Evolutionary conservation across 805 yeast genomes (phyloP), one percentile per base, ranked within the genome.

Genomic region (Pichia kluyveri): DNA sequence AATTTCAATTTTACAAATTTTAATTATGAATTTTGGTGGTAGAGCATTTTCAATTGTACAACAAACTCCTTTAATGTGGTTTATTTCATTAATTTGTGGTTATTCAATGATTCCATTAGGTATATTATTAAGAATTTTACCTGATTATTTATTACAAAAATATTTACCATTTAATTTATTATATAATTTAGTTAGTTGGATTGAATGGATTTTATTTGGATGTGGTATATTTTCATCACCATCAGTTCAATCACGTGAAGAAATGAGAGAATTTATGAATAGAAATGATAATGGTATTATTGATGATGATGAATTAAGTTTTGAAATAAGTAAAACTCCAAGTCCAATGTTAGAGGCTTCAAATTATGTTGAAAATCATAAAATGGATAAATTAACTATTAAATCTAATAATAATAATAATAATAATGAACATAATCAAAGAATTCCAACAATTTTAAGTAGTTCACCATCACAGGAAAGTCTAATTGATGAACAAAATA

Each of bases 1-100:
- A 43, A 89, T 93, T 65, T 93, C 82, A 31, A 90, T 85, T 6
- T 78, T 81, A 67, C 99, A 93, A 69, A 71, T 89, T 4, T 65
- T 91, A 46, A 91, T 93, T 57, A 93, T 93, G 98, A 86, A 82
- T 67, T 91, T 87, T 53, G 99, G 99, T 47, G 99, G 99, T 48
- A 86, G 91, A 40, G 96, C 99, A 0, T 93, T 93, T 67, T 79
- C 90, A 8, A 75, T 90, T 54, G 79, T 78, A 2, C 75, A 83
- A 52, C 95, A 86, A 66, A 83, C 95, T 0, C 84, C 85, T 8
- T 79, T 79, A 1, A 80, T 82, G 85, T 95, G 99, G 99, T 93
- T 77, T 1, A 80, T 88, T 2, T 93, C 98, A 0, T 66, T 91
- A 6, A 59, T 85, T 28, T 79, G 95, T 68, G 98, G 98, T 31